Conservation (phyloP, 1,284 basidiomycete genomes). For the Cryptococcus amylolentus region DNA sequence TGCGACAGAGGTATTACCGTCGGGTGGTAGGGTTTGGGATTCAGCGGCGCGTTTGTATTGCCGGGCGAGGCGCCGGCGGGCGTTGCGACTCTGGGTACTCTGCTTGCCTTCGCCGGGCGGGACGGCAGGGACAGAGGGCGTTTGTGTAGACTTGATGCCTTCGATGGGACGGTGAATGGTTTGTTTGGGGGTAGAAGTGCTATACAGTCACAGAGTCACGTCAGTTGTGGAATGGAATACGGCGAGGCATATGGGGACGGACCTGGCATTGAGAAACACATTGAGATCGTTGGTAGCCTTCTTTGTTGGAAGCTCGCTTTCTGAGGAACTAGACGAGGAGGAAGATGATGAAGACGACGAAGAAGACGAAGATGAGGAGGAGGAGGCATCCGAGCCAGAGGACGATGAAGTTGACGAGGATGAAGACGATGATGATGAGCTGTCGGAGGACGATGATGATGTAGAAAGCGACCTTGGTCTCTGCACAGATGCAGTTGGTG, state of each 20-base stretch:
- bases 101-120: constrained; percentile 44
- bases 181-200: neutral
- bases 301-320: neutral
- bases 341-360: constrained; percentile 4
- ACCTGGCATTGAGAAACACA: constrained; percentile 2
- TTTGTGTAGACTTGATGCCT: neutral
- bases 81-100: constrained; percentile 41
- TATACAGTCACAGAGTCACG: neutral
- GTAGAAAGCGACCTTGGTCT: constrained; percentile 7
- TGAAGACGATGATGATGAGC: constrained; percentile 23
- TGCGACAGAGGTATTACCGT: neutral
- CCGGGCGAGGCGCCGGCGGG: constrained; percentile 26
- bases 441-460: constrained; percentile 15
- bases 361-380: constrained; percentile 12
- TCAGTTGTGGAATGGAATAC: neutral
- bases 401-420: constrained; percentile 16
- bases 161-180: too few relatives aligned
- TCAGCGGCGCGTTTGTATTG: constrained; percentile 10
- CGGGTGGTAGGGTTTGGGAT: neutral
- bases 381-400: constrained; percentile 9
- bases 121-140: constrained; percentile 3
- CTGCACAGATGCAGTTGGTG: neutral
- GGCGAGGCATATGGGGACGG: constrained; percentile 2
- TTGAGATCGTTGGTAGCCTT: constrained; percentile 4
- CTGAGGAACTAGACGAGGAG: neutral